phyloP scores from a whole-genome alignment of 1,284 basidiomycete genomes.

The Ustilago cynodontis region DNA sequence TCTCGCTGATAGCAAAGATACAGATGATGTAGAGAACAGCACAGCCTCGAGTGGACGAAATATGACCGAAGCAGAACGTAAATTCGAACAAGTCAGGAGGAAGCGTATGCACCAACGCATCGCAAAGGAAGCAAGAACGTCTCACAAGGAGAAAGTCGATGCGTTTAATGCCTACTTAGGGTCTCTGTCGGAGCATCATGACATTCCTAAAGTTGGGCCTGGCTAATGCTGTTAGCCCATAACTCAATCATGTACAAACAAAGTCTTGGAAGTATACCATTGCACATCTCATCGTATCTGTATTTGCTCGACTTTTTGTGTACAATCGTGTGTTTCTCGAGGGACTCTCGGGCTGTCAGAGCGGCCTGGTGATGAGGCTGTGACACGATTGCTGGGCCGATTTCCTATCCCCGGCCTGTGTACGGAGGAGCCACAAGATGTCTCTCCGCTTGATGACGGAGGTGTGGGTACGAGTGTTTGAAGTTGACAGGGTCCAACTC shows the following conservation, averaged over 20 bases:
- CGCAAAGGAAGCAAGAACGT: constrained; percentile 82
- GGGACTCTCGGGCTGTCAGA: no score
- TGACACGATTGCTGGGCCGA: no score
- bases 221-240: constrained; percentile 19
- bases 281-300: background rate
- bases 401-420: no score
- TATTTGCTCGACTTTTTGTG: background rate
- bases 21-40: constrained; percentile 11
- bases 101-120: constrained; percentile 84
- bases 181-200: constrained; percentile 88
- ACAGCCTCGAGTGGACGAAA: constrained; percentile 72
- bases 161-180: constrained; percentile 88
- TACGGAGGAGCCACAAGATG: background rate
- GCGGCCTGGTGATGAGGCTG: no score
- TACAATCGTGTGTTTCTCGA: no score
- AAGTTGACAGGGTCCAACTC: constrained; percentile 2
- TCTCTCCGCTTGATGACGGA: background rate
- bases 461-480: background rate
- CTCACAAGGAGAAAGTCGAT: constrained; percentile 94
- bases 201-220: constrained; percentile 83
- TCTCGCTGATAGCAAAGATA: constrained; percentile 53
- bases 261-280: background rate
- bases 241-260: background rate
- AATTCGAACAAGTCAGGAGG: constrained; percentile 87
- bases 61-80: constrained; percentile 87